These are phyloP conservation scores for Ascocoryne sarcoides DNA, from an alignment of 2,329 filamentous ascomycete species.

Conservation along the genomic window DNA sequence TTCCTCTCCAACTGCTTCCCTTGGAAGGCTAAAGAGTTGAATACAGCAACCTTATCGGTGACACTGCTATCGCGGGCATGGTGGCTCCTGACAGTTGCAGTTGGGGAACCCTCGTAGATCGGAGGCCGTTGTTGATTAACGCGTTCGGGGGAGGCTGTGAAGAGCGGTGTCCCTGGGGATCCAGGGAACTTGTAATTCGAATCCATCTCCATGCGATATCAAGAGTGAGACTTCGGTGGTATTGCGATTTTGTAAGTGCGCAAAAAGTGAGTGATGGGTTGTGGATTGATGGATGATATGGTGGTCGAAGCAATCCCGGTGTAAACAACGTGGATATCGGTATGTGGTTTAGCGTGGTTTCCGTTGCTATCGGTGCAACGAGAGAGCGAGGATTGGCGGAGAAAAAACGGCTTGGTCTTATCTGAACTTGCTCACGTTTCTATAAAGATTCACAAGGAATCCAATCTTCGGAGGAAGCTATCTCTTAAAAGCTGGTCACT, in stretches of 20 bases:
- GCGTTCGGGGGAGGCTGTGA: constrained; percentile 54
- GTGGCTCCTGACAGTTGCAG: constrained; percentile 1
- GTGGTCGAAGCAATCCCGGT: not conserved
- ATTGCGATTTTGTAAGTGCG: constrained; percentile 6
- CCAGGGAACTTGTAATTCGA: constrained; percentile 40
- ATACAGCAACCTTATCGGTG: constrained; percentile 61
- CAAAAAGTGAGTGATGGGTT: not conserved
- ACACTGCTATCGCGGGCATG: constrained; percentile 50
- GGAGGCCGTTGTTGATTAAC: constrained; percentile 40
- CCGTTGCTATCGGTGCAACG: not conserved
- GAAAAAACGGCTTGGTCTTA: too few relatives aligned
- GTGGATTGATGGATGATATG: constrained; percentile 2
- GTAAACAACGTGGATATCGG: not conserved
- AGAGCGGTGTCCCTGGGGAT: constrained; percentile 49
- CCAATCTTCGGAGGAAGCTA: too few relatives aligned
- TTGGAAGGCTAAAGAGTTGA: constrained; percentile 55
- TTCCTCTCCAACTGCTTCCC: constrained; percentile 52
- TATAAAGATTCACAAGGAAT: too few relatives aligned
- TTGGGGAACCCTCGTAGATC: constrained; percentile 17
- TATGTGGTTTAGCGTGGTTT: constrained; percentile 2
- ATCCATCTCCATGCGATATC: constrained; percentile 31
- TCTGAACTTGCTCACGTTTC: too few relatives aligned
- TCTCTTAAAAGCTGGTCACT: too few relatives aligned
- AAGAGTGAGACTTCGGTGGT: constrained; percentile 1
- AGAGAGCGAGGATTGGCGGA: too few relatives aligned